A percentile compares a stretch with the other conserved stretches of the same genome.
These are phyloP conservation scores for Claviceps spartinae DNA, from an alignment of 2,329 filamentous ascomycete genomes.

Conservation along the genomic window DNA sequence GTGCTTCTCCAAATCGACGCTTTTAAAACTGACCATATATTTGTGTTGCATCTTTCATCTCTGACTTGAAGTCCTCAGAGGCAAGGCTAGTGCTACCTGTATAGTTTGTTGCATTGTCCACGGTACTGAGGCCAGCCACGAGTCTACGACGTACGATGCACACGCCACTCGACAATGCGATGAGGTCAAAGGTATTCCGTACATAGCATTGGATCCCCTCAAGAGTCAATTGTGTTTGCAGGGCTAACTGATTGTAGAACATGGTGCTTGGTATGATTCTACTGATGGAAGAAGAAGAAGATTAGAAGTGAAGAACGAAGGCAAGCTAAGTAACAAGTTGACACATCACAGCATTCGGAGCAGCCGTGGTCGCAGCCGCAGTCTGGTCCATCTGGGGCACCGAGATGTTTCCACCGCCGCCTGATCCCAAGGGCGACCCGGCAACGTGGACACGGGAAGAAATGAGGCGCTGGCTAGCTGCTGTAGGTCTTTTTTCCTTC, in stretches of 20 bases:
- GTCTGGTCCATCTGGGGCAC: constrained; percentile 76
- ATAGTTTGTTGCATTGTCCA: background rate
- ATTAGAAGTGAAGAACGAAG: background rate
- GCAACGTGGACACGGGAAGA: constrained; percentile 66
- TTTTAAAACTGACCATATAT: no score
- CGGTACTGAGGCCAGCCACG: background rate
- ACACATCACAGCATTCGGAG: constrained; percentile 53
- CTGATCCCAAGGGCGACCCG: constrained; percentile 66
- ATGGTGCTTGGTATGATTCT: constrained; percentile 49
- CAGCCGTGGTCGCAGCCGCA: constrained; percentile 67
- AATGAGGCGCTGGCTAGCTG: constrained; percentile 64
- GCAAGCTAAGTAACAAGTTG: background rate
- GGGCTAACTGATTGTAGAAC: constrained; percentile 35
- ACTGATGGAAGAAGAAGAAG: background rate
- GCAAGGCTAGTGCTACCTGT: background rate
- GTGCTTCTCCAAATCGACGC: no score
- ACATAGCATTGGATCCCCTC: constrained; percentile 5
- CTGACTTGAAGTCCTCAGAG: no score
- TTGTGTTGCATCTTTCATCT: no score
- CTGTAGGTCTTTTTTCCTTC: constrained; percentile 41
- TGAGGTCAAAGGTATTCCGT: constrained; percentile 50
- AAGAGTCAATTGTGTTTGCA: background rate
- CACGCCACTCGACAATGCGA: constrained; percentile 52
- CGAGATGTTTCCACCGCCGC: constrained; percentile 63
- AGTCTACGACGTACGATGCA: constrained; percentile 37